Percentiles rank a stretch among this genome's conserved stretches.
phyloP scores from a whole-genome alignment of 306 rosid species.

The Malus orientalis region DNA sequence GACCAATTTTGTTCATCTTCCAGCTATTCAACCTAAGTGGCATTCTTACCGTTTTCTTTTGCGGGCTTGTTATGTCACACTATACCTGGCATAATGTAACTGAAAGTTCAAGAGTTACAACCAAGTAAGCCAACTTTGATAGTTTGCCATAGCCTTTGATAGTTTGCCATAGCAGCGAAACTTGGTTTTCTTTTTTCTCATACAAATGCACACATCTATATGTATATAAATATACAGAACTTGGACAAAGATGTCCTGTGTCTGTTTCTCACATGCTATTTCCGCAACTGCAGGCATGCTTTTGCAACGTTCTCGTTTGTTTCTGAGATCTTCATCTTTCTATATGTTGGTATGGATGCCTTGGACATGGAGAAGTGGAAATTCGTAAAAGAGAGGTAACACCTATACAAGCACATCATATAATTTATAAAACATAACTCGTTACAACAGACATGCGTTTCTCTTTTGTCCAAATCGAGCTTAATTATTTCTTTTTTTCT shows the following conservation, averaged over 20 bases:
- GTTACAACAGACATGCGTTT: not conserved
- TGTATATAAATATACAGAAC: not conserved
- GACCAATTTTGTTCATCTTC: slow-evolving; percentile 8
- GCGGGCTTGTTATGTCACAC: slow-evolving; percentile 63
- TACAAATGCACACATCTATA: not conserved
- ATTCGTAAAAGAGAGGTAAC: slow-evolving; percentile 36
- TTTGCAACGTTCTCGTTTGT: slow-evolving; percentile 49
- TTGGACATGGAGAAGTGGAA: slow-evolving; percentile 58
- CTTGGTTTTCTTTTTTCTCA: not conserved
- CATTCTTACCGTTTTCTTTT: slow-evolving; percentile 60
- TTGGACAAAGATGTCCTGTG: not conserved
- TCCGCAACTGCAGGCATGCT: slow-evolving; percentile 40
- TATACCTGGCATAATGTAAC: slow-evolving; percentile 53
- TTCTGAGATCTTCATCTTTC: slow-evolving; percentile 51
- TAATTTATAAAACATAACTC: not conserved
- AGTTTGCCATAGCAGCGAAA: not conserved
- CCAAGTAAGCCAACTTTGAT: slow-evolving; percentile 29
- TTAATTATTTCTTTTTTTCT: not conserved
- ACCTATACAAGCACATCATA: not conserved
- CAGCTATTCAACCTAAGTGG: slow-evolving; percentile 45
- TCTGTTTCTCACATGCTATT: not conserved
- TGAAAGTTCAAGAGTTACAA: slow-evolving; percentile 40
- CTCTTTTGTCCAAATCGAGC: not conserved
- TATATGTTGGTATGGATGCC: slow-evolving; percentile 73
- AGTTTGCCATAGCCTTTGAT: not conserved